Evolutionary conservation across 2,329 filamentous ascomycete genomes (phyloP).

Genomic region (Penicillium sp.): DNA sequence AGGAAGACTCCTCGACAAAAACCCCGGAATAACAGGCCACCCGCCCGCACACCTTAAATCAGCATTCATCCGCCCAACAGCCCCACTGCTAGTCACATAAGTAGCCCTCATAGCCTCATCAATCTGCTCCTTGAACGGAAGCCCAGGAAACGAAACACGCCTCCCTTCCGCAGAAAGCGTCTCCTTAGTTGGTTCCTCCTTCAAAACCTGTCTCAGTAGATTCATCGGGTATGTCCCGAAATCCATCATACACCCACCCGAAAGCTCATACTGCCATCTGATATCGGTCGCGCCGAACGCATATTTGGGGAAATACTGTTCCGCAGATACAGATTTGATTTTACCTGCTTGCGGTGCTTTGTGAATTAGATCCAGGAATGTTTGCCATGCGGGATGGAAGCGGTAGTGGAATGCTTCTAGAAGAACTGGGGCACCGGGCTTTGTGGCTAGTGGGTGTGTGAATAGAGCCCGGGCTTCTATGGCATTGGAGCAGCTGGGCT

Average conservation of each 20-base stretch:
- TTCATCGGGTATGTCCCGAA: slow-evolving; percentile 44
- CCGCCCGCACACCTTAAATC: slow-evolving; percentile 12
- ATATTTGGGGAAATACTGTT: slow-evolving; percentile 36
- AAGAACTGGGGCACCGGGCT: slow-evolving; percentile 44
- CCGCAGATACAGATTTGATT: slow-evolving; percentile 42
- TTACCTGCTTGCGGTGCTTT: slow-evolving; percentile 18
- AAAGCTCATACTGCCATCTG: slow-evolving; percentile 44
- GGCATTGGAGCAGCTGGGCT: slow-evolving; percentile 51
- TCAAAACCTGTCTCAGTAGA: slow-evolving; percentile 42
- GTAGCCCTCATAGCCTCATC: slow-evolving; percentile 20
- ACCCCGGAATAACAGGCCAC: slow-evolving; percentile 13
- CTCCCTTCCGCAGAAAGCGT: slow-evolving; percentile 30
- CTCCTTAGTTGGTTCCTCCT: slow-evolving; percentile 31
- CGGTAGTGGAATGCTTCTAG: slow-evolving; percentile 56
- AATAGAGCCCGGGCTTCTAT: slow-evolving; percentile 50
- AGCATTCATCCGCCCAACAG: slow-evolving; percentile 11
- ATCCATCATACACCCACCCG: slow-evolving; percentile 42
- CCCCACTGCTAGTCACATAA: slow-evolving; percentile 12
- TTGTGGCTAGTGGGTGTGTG: slow-evolving; percentile 28
- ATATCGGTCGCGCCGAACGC: slow-evolving; percentile 43
- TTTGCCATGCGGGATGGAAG: slow-evolving; percentile 52
- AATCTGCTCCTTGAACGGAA: slow-evolving; percentile 33
- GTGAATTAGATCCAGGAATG: slow-evolving; percentile 29
- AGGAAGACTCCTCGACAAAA: slow-evolving; percentile 7
- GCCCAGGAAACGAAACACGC: slow-evolving; percentile 34